Percentiles rank a stretch among this genome's conserved stretches.
Conservation (phyloP, 2,329 filamentous ascomycete genomes). For the Venturia aucupariae region DNA sequence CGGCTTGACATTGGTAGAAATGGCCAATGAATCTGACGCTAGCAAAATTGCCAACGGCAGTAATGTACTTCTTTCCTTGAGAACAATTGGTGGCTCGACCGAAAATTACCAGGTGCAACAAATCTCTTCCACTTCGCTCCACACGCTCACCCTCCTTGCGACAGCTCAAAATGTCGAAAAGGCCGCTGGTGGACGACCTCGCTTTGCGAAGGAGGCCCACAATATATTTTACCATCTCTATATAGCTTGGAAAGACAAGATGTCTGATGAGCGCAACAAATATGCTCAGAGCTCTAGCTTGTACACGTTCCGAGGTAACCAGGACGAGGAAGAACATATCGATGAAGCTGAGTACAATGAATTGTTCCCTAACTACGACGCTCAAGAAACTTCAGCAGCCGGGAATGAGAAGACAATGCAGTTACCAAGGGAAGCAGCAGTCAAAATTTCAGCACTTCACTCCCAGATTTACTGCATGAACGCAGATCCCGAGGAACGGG, state of each 20-base stretch:
- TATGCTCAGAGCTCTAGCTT: constrained; percentile 65
- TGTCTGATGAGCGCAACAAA: constrained; percentile 66
- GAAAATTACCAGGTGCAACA: background rate
- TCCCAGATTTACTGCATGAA: constrained; percentile 10
- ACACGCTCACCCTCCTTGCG: background rate
- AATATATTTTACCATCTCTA: constrained; percentile 65
- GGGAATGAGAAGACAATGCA: constrained; percentile 23
- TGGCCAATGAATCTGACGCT: background rate
- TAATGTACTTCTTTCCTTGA: constrained; percentile 1
- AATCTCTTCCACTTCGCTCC: background rate
- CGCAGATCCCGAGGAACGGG: background rate
- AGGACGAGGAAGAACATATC: constrained; percentile 65
- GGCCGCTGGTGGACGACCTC: background rate
- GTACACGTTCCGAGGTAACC: constrained; percentile 73
- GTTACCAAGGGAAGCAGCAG: constrained; percentile 23
- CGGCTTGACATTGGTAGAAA: constrained; percentile 46
- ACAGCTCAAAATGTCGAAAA: constrained; percentile 8
- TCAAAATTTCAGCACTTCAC: constrained; percentile 11
- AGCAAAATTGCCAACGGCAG: background rate
- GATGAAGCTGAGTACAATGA: constrained; percentile 67
- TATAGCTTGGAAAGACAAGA: constrained; percentile 67
- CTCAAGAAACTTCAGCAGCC: constrained; percentile 32
- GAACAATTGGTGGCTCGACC: background rate
- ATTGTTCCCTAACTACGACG: constrained; percentile 72
- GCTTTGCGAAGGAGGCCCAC: constrained; percentile 28